Conservation (phyloP, 1,139 yeast species). For the Ogataea hybrid region DNA sequence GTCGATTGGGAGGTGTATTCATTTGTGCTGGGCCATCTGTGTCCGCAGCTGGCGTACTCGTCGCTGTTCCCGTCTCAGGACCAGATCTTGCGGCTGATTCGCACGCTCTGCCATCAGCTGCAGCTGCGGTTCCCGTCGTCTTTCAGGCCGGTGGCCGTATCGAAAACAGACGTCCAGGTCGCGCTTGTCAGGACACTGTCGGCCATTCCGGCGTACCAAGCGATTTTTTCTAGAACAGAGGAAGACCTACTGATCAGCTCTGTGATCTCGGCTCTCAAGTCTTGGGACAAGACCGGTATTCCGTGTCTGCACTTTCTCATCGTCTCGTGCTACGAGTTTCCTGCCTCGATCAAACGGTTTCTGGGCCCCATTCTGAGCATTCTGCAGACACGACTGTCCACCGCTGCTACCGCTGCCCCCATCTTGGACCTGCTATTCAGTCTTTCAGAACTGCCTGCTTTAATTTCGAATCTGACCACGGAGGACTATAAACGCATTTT, state of each 20-base stretch:
- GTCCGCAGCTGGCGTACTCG: conserved; percentile 68
- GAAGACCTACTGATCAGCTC: conserved; percentile 70
- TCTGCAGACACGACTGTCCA: conserved; percentile 72
- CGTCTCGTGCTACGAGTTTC: conserved; percentile 78
- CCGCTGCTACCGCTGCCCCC: conserved; percentile 67
- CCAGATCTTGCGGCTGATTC: conserved; percentile 46
- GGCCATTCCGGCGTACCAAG: conserved; percentile 65
- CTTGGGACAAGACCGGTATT: conserved; percentile 78
- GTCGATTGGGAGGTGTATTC: conserved; percentile 72
- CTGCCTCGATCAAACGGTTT: conserved; percentile 67
- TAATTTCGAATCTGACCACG: conserved; percentile 63
- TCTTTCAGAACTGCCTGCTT: conserved; percentile 61
- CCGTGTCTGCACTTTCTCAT: conserved; percentile 77
- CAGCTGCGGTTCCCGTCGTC: conserved; percentile 46
- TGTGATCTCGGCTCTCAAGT: conserved; percentile 60
- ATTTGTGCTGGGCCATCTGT: conserved; percentile 63
- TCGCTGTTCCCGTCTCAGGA: conserved; percentile 47
- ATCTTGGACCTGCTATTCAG: conserved; percentile 73
- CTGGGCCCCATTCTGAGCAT: conserved; percentile 63
- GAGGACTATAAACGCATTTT: conserved; percentile 80
- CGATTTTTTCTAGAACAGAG: conserved; percentile 50
- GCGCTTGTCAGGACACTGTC: conserved; percentile 66
- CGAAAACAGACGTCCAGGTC: conserved; percentile 65
- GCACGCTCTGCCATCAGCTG: conserved; percentile 60
- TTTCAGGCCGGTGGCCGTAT: conserved; percentile 28